A percentile compares a stretch with the other conserved stretches of the same genome.
These are phyloP conservation scores for Fonsecaea nubica DNA, from an alignment of 2,329 filamentous ascomycete species.

Conservation along the genomic window DNA sequence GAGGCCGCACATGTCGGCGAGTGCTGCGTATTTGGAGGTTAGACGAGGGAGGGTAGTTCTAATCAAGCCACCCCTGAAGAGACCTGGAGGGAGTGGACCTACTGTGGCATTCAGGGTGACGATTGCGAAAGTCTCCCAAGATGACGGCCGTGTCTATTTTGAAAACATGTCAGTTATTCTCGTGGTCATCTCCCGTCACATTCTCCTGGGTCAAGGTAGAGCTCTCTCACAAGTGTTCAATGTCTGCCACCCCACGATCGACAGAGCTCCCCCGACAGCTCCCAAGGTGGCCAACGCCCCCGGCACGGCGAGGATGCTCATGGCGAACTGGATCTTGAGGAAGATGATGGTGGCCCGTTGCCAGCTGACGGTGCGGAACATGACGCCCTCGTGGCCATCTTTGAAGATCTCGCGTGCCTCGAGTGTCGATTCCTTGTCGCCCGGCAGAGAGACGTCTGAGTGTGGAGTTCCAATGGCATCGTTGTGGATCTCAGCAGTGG, in stretches of 20 bases:
- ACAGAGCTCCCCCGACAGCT: slow-evolving; percentile 56
- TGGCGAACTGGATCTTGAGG: slow-evolving; percentile 56
- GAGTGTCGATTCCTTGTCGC: slow-evolving; percentile 10
- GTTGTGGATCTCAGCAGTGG: slow-evolving; percentile 1
- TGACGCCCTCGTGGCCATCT: slow-evolving; percentile 54
- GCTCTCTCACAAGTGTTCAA: slow-evolving; percentile 54
- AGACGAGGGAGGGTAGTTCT: slow-evolving; percentile 44
- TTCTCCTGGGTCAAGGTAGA: not conserved
- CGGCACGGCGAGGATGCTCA: slow-evolving; percentile 58
- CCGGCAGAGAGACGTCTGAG: slow-evolving; percentile 6
- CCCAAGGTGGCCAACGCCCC: slow-evolving; percentile 56
- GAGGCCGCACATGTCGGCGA: slow-evolving; percentile 56
- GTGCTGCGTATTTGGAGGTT: not conserved
- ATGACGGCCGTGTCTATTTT: slow-evolving; percentile 46
- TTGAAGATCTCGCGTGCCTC: slow-evolving; percentile 56
- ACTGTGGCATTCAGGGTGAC: slow-evolving; percentile 59
- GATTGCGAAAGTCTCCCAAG: slow-evolving; percentile 59
- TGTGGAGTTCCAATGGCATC: slow-evolving; percentile 2
- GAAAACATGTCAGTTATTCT: not conserved
- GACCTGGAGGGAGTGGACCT: not conserved
- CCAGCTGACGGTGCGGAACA: slow-evolving; percentile 63
- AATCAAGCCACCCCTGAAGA: not conserved
- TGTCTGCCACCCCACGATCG: slow-evolving; percentile 56
- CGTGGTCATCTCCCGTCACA: not conserved
- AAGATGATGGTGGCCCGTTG: slow-evolving; percentile 60